These are phyloP conservation scores for Carex cristatella DNA, from an alignment of 176 grass and related monocot species.

Conservation along the genomic window DNA sequence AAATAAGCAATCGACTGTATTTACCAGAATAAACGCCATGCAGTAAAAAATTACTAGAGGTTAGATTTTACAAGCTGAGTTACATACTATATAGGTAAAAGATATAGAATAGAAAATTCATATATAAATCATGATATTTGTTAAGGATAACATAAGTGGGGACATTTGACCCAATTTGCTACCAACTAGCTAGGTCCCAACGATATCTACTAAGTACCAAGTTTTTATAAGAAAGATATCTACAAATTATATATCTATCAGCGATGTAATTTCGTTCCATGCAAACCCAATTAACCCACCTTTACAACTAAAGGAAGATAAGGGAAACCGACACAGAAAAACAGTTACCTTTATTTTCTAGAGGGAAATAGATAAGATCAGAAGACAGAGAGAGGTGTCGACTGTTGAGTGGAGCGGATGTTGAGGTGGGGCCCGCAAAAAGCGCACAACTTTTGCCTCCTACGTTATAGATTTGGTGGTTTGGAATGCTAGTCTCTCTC, in stretches of 20 bases:
- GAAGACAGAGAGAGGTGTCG: background rate
- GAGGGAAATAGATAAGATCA: slow-evolving; percentile 2
- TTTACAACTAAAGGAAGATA: background rate
- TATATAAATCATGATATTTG: background rate
- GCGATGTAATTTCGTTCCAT: background rate
- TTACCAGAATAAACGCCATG: too few species aligned
- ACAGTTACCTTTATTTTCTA: background rate
- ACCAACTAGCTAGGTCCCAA: background rate
- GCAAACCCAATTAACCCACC: background rate
- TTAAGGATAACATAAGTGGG: background rate
- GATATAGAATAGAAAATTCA: background rate
- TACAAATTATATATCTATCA: background rate
- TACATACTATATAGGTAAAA: too few species aligned
- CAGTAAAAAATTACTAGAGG: too few species aligned
- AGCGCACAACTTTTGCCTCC: slow-evolving; percentile 15
- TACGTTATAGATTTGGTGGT: slow-evolving; percentile 18
- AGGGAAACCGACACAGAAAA: background rate
- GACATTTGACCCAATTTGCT: background rate
- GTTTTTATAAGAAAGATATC: background rate
- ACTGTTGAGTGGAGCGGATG: background rate
- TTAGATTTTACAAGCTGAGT: too few species aligned
- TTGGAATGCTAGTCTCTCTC: background rate
- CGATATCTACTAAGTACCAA: background rate
- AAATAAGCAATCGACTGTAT: background rate
- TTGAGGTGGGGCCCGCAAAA: background rate